These are phyloP conservation scores for Misopates orontium DNA, from an alignment of 257 asterid genomes.

Conservation along the genomic window DNA sequence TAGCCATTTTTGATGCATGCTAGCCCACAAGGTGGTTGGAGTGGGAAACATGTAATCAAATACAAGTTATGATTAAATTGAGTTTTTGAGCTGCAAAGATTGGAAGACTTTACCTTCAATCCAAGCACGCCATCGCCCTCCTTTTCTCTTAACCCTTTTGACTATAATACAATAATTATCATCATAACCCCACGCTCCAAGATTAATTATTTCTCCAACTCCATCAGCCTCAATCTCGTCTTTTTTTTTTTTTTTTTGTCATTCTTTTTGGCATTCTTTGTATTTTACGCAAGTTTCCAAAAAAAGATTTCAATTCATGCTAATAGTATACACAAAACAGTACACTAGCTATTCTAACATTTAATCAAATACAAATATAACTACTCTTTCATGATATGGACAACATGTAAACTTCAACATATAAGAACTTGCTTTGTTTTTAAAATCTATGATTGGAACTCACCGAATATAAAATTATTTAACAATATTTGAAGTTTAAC, in stretches of 20 bases:
- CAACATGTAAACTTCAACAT: too few relatives aligned
- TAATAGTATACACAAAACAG: not conserved
- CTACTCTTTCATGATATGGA: too few relatives aligned
- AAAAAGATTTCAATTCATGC: not conserved
- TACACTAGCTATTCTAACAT: too few relatives aligned
- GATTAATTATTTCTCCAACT: slow-evolving; percentile 45
- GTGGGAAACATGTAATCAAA: slow-evolving; percentile 58
- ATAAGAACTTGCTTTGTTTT: too few relatives aligned
- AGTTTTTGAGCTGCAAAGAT: slow-evolving; percentile 12
- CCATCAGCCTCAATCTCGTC: slow-evolving; percentile 11
- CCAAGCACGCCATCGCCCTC: slow-evolving; percentile 57
- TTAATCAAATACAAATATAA: too few relatives aligned
- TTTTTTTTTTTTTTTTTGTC: too few relatives aligned
- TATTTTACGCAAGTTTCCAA: slow-evolving; percentile 26
- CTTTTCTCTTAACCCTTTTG: slow-evolving; percentile 34
- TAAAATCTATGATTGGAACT: too few relatives aligned
- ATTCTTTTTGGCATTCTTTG: too few relatives aligned
- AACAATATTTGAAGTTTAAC: too few relatives aligned
- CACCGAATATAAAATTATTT: too few relatives aligned
- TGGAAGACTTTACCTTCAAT: slow-evolving; percentile 35
- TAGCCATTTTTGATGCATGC: slow-evolving; percentile 24
- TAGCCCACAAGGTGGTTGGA: slow-evolving; percentile 34
- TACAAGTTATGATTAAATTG: slow-evolving; percentile 29
- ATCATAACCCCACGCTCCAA: slow-evolving; percentile 45
- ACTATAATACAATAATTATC: slow-evolving; percentile 39